Percentiles rank a stretch among this genome's conserved stretches.
Evolutionary conservation across 164 flowering plant genomes (phyloP).

Genomic region (Brasenia schreberi): DNA sequence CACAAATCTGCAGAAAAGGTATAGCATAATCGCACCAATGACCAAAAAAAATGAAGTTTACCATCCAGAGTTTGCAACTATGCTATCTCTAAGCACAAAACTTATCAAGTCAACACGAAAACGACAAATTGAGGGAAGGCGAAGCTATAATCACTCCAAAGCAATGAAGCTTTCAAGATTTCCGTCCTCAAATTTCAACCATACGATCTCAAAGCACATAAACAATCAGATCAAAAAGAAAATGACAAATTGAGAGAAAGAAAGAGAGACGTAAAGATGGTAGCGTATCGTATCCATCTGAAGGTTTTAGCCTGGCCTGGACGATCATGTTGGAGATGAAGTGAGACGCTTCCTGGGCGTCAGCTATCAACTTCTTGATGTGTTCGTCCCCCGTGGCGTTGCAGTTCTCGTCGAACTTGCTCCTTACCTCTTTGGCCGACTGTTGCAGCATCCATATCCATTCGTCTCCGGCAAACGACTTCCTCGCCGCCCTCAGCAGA

Average conservation of each 20-base stretch:
- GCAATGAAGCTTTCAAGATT: background rate
- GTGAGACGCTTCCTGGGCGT: constrained; percentile 68
- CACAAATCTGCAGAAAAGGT: no score
- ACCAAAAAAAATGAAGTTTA: no score
- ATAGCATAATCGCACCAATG: no score
- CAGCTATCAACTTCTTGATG: constrained; percentile 42
- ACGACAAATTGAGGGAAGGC: no score
- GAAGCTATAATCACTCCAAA: no score
- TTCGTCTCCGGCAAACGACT: constrained; percentile 66
- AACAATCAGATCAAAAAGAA: background rate
- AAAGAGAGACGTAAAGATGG: background rate
- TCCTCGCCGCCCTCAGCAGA: constrained; percentile 59
- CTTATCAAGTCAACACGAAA: no score
- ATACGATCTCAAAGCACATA: background rate
- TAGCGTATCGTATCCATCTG: constrained; percentile 58
- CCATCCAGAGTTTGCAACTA: no score
- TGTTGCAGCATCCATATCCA: constrained; percentile 48
- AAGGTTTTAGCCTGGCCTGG: constrained; percentile 60
- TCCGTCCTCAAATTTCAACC: background rate
- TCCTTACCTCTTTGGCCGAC: constrained; percentile 54
- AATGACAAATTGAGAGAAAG: background rate
- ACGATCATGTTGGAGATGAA: constrained; percentile 85
- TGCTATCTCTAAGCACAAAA: no score
- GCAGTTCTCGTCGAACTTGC: constrained; percentile 73
- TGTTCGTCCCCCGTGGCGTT: constrained; percentile 43